These are phyloP conservation scores for Heritiera fomes DNA, from an alignment of 345 rosid genomes.

Conservation along the genomic window DNA sequence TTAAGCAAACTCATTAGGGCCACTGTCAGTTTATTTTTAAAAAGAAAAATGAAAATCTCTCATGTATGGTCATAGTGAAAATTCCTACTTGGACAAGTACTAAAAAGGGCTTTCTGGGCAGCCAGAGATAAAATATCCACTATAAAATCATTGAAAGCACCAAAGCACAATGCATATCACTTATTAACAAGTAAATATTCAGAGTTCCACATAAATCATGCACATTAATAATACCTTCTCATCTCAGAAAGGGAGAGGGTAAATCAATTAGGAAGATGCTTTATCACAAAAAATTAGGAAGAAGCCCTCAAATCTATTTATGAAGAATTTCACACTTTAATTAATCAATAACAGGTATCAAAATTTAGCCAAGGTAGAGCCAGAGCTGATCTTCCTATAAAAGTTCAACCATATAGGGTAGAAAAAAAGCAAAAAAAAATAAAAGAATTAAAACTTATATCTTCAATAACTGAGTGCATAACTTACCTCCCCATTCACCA, in stretches of 20 bases:
- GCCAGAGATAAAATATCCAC: neutral
- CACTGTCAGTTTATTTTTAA: neutral
- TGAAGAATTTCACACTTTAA: neutral
- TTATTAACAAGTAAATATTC: neutral
- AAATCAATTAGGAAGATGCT: neutral
- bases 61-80: neutral
- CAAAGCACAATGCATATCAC: neutral
- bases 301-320: neutral
- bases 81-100: neutral
- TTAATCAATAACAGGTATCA: neutral
- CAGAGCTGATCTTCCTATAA: neutral
- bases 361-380: neutral
- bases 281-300: neutral
- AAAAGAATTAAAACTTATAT: neutral
- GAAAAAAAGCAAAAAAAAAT: neutral
- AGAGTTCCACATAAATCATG: neutral
- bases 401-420: neutral
- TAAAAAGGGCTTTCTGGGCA: neutral
- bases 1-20: neutral
- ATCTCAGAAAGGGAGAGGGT: neutral
- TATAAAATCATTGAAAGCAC: neutral
- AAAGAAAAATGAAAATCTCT: neutral
- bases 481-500: conserved; percentile 85
- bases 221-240: neutral
- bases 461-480: neutral